A percentile compares a stretch with the other conserved stretches of the same genome.
These are phyloP conservation scores for Ustilago sp. DNA, from an alignment of 1,284 basidiomycete genomes.

Conservation along the genomic window DNA sequence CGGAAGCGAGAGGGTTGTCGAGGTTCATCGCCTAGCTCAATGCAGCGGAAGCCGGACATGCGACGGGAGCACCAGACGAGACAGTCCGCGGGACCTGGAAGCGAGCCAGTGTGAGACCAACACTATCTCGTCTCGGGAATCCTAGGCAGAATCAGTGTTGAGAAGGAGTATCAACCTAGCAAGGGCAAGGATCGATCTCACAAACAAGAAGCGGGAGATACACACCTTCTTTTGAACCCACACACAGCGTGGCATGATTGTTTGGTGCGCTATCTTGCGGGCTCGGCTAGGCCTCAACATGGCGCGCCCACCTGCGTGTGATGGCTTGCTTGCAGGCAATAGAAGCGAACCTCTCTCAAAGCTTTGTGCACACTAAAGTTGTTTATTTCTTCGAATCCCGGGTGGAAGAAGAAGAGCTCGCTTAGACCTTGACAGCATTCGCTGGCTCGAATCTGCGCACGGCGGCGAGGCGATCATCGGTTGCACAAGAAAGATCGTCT, in stretches of 20 bases:
- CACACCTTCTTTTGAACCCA: slow-evolving; percentile 4
- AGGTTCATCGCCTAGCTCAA: not conserved
- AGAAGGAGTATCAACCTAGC: not conserved
- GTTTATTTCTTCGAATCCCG: not conserved
- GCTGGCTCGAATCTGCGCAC: slow-evolving; percentile 8
- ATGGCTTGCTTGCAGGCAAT: not conserved
- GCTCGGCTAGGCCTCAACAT: not conserved
- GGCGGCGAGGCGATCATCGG: slow-evolving; percentile 12
- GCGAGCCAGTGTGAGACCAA: not conserved
- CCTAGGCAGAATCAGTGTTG: not conserved
- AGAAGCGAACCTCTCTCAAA: not conserved
- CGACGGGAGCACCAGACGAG: not conserved
- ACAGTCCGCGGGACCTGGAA: slow-evolving; percentile 1
- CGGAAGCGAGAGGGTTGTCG: not conserved
- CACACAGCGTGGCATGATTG: not conserved
- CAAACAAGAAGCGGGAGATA: slow-evolving; percentile 9
- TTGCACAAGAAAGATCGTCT: slow-evolving; percentile 1
- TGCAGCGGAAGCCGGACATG: not conserved
- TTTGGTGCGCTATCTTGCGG: not conserved
- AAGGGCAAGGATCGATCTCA: slow-evolving; percentile 1
- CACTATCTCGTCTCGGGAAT: not conserved
- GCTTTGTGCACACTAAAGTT: not conserved
- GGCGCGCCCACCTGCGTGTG: slow-evolving; percentile 2
- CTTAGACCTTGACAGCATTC: slow-evolving; percentile 11
- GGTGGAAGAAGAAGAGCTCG: slow-evolving; percentile 1